A percentile compares a stretch with the other conserved stretches of the same genome.
Evolutionary conservation across 78 protist species (phyloP).

Genomic region (Carpediemonas membranifera): DNA sequence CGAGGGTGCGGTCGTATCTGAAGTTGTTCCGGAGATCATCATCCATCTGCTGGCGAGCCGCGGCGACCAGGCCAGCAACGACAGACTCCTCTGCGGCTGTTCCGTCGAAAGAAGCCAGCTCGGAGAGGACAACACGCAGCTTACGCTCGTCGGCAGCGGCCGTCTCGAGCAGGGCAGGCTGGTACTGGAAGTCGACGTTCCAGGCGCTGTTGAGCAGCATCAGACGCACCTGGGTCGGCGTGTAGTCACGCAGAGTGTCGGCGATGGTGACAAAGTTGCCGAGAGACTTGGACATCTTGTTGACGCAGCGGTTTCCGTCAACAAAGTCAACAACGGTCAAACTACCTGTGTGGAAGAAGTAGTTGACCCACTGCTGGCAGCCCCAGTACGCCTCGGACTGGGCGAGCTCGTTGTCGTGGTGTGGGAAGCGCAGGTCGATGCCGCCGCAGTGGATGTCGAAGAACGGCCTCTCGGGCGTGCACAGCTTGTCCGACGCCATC

Average conservation of each 20-base stretch:
- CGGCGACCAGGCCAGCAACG: too few relatives aligned
- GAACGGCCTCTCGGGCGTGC: not conserved
- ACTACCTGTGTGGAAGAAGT: slow-evolving; percentile 39
- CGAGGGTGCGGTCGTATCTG: too few relatives aligned
- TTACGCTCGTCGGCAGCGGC: slow-evolving; percentile 10
- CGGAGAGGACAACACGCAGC: slow-evolving; percentile 37
- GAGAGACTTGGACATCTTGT: slow-evolving; percentile 90
- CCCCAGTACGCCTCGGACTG: slow-evolving; percentile 17
- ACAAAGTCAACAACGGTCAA: slow-evolving; percentile 27
- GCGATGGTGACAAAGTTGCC: slow-evolving; percentile 93
- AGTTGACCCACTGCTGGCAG: slow-evolving; percentile 20
- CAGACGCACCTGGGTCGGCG: slow-evolving; percentile 77
- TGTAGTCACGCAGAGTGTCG: slow-evolving; percentile 54
- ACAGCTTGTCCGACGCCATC: slow-evolving; percentile 54
- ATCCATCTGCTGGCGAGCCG: too few relatives aligned
- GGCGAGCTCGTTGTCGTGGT: slow-evolving; percentile 97
- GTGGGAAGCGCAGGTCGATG: slow-evolving; percentile 90
- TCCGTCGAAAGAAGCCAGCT: too few relatives aligned
- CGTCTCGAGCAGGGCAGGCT: slow-evolving; percentile 19
- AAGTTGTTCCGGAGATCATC: too few relatives aligned
- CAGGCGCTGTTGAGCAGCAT: slow-evolving; percentile 66
- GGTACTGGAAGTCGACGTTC: slow-evolving; percentile 45
- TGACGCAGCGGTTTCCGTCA: slow-evolving; percentile 71
- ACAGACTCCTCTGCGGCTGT: too few relatives aligned
- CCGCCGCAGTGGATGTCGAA: slow-evolving; percentile 91